These are phyloP conservation scores for Hygrocybe coccinea DNA, from an alignment of 768 basidiomycete genomes.

Conservation along the genomic window DNA sequence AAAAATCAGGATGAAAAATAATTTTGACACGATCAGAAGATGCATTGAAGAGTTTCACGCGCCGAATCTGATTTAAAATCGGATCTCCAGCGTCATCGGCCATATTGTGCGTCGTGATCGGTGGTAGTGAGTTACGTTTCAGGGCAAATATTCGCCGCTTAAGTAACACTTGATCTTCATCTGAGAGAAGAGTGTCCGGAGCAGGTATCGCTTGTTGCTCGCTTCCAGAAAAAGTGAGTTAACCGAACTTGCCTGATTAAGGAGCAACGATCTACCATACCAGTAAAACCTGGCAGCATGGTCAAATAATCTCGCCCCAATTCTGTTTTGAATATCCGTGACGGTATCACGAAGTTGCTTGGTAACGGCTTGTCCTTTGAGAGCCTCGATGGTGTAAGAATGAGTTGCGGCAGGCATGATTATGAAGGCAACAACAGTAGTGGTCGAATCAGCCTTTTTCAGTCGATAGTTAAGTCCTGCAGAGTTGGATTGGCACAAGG, in stretches of 20 bases:
- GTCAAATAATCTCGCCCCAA: constrained; percentile 90
- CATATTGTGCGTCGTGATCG: constrained; percentile 99
- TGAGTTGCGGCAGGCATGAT: constrained; percentile 97
- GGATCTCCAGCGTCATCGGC: constrained; percentile 88
- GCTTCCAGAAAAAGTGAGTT: constrained; percentile 29
- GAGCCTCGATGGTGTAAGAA: constrained; percentile 95
- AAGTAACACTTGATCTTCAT: constrained; percentile 89
- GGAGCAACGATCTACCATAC: constrained; percentile 37
- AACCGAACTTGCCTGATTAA: not conserved
- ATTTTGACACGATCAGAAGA: constrained; percentile 90
- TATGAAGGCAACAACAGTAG: constrained; percentile 95
- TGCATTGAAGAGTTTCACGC: constrained; percentile 90
- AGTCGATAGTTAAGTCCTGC: constrained; percentile 48
- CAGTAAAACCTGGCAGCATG: constrained; percentile 90
- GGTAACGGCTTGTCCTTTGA: constrained; percentile 94
- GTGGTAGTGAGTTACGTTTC: constrained; percentile 90
- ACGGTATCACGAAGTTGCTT: constrained; percentile 96
- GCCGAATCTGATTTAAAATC: constrained; percentile 89
- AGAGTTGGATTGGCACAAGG: constrained; percentile 3
- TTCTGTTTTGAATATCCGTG: constrained; percentile 88
- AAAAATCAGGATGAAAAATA: constrained; percentile 96
- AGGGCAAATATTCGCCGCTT: constrained; percentile 97
- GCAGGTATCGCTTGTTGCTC: constrained; percentile 73
- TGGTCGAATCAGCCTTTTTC: constrained; percentile 56
- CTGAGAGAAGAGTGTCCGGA: constrained; percentile 72